Conservation (phyloP, 78 protist genomes). For the Acrasis kona region DNA sequence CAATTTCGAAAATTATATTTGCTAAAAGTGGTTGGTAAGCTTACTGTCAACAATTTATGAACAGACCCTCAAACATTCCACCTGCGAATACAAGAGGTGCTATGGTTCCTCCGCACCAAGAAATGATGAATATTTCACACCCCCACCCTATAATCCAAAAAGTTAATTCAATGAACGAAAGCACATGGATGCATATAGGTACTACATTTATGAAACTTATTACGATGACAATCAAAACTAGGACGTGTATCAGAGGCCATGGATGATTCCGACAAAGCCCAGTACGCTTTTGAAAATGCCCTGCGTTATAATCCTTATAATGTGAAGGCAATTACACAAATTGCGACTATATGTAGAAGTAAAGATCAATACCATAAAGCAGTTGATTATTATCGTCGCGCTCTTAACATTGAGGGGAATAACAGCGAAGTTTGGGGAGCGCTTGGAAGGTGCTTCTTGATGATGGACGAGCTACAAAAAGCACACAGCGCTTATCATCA, state of each 20-base stretch:
- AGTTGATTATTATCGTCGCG: conserved; percentile 35
- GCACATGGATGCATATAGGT: neutral
- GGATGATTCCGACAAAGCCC: conserved; percentile 56
- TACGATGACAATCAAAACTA: neutral
- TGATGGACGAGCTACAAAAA: conserved; percentile 69
- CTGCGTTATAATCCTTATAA: conserved; percentile 61
- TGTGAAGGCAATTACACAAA: conserved; percentile 51
- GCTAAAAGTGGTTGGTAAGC: too few species aligned
- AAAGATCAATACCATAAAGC: conserved; percentile 52
- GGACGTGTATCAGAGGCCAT: conserved; percentile 28
- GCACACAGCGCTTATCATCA: conserved; percentile 77
- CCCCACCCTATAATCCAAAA: neutral
- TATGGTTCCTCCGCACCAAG: too few species aligned
- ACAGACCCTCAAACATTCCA: too few species aligned
- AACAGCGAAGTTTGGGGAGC: conserved; percentile 72
- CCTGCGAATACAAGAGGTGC: too few species aligned
- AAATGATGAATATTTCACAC: too few species aligned
- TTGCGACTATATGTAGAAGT: conserved; percentile 39
- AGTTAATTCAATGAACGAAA: neutral
- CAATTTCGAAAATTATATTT: too few species aligned
- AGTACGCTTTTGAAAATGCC: conserved; percentile 39
- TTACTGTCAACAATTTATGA: too few species aligned
- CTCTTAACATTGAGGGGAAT: conserved; percentile 25
- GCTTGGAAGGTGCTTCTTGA: conserved; percentile 49
- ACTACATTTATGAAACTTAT: too few species aligned